Evolutionary conservation across 177 flowering plant species (phyloP).

Genomic region (Vitis hybrid): DNA sequence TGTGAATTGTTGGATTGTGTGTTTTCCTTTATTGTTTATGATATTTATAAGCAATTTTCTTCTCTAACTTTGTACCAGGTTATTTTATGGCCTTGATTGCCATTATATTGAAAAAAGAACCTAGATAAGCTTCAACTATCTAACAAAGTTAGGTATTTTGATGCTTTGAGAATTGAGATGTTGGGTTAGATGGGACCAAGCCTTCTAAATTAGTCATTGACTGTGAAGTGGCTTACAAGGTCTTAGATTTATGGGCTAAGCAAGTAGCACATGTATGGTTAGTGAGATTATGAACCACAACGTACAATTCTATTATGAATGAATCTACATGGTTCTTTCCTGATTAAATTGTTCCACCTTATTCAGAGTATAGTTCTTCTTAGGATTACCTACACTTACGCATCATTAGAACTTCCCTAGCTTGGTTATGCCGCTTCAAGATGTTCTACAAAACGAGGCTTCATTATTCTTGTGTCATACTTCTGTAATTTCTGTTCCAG

Average conservation of each 20-base stretch:
- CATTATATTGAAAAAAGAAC: not conserved
- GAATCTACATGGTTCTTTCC: no score
- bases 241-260: not conserved
- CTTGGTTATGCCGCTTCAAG: no score
- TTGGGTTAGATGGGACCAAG: not conserved
- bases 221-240: not conserved
- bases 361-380: no score
- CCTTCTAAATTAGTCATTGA: not conserved
- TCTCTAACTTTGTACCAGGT: not conserved
- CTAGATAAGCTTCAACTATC: not conserved
- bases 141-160: not conserved
- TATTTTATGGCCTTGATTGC: not conserved
- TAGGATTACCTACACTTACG: no score
- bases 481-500: no score
- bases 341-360: no score
- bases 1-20: slow-evolving; percentile 30
- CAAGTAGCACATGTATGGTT: not conserved
- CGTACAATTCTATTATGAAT: no score
- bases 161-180: not conserved
- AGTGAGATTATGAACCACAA: not conserved
- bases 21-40: slow-evolving; percentile 8
- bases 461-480: no score
- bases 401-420: no score
- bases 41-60: slow-evolving; percentile 12
- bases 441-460: no score